Base-by-base conservation (phyloP, 169 alveolate genomes). In the Plasmodium sp. region DNA sequence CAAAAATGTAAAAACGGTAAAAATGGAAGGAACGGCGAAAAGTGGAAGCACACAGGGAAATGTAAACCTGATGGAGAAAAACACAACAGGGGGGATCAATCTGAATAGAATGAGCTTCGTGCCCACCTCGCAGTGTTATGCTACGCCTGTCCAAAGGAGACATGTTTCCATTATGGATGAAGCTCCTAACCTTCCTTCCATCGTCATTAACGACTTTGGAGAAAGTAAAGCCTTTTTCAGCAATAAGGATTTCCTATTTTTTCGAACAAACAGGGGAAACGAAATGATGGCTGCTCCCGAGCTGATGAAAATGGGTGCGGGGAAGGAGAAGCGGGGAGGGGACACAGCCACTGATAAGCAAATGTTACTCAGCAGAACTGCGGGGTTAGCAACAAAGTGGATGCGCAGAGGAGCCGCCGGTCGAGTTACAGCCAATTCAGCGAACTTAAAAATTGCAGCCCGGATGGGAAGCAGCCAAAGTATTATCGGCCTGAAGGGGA, bases 151-250 rank as follows among this genome's bases (percentile, higher is more conserved):
- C 43, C 43, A 67, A 67, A 31, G 77, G 14, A 67, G 43, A 67
- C 14, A 67, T 18, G 9, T 22, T n/a, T n/a, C 16, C 41, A 18
- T 2, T 27, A 67, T 31, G 41, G 77, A 41, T 27, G 1, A 67
- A 27, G 43, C 27, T 22, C 33, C 33, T 31, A 31, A 36, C 67
- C 62, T 62, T 5, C 94, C 91, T 10, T 74, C 80, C 14, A 36
- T 90, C 51, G 83, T 80, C 83, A 90, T 90, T 39, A 45, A 45
- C 77, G 94, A 90, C 83, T 90, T 90, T 62, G 94, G 94, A 18
- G 94, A 90, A 62, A 45, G 94, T 81, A 90, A 90, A 81, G 51
- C 56, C 72, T 90, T 90, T 90, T 79, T 56, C 39, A 90, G 83
- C 22, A 71, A 67, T 90, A 90, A 56, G 22, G 90, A 90, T 41